phyloP scores from a whole-genome alignment of 768 basidiomycete genomes.

The Phanerochaete carnosa region DNA sequence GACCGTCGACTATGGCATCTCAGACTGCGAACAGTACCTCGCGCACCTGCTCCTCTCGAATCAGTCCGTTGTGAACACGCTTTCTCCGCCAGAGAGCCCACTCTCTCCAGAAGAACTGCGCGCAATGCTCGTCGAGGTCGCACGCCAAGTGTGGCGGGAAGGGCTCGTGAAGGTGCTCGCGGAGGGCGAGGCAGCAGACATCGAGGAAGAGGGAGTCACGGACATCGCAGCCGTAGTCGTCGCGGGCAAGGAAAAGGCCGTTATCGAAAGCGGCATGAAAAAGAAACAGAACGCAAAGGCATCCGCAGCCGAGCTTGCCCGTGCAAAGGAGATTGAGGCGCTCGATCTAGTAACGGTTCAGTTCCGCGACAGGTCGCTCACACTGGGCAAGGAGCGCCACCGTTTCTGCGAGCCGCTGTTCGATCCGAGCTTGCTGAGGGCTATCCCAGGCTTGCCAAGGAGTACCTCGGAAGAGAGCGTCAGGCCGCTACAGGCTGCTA shows the following conservation, averaged over 20 bases:
- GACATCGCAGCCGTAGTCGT: slow-evolving; percentile 90
- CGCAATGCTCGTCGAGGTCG: slow-evolving; percentile 57
- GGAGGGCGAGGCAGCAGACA: slow-evolving; percentile 61
- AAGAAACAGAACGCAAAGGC: slow-evolving; percentile 70
- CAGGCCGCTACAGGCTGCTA: slow-evolving; percentile 59
- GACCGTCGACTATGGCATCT: slow-evolving; percentile 61
- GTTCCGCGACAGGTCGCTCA: slow-evolving; percentile 68
- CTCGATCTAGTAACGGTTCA: slow-evolving; percentile 76
- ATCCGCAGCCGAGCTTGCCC: slow-evolving; percentile 75
- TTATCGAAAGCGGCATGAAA: slow-evolving; percentile 83
- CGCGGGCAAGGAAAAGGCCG: slow-evolving; percentile 86
- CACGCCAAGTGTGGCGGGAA: slow-evolving; percentile 57
- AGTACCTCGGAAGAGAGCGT: slow-evolving; percentile 1
- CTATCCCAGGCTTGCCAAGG: slow-evolving; percentile 15
- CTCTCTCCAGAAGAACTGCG: slow-evolving; percentile 46
- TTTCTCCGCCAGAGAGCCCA: slow-evolving; percentile 50
- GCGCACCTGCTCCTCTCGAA: slow-evolving; percentile 71
- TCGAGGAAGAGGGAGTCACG: slow-evolving; percentile 82
- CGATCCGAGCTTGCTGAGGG: slow-evolving; percentile 57
- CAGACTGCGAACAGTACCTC: slow-evolving; percentile 73
- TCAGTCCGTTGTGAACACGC: slow-evolving; percentile 53
- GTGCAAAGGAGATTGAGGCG: slow-evolving; percentile 79
- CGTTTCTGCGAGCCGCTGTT: slow-evolving; percentile 90
- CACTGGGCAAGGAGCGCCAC: slow-evolving; percentile 85
- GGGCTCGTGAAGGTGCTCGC: slow-evolving; percentile 72